Conservation (phyloP, 2,329 filamentous ascomycete species). For the Arthrinium puccinioides region DNA sequence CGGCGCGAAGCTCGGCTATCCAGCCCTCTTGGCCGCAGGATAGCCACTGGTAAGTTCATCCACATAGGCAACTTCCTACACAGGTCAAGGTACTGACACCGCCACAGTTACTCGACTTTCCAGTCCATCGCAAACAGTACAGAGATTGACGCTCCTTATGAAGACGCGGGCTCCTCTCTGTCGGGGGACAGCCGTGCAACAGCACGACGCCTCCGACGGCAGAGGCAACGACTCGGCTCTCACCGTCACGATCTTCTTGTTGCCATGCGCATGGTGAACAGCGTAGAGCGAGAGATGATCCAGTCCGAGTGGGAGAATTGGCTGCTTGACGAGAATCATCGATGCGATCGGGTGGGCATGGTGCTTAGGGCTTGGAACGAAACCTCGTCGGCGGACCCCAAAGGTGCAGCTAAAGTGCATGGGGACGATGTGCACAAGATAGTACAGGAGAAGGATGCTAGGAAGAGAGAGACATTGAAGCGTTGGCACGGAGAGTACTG, state of each 20-base stretch:
- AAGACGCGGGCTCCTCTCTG: constrained; percentile 42
- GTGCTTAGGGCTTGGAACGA: constrained; percentile 29
- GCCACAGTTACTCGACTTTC: constrained; percentile 52
- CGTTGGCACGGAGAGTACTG: constrained; percentile 48
- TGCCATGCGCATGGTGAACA: constrained; percentile 83
- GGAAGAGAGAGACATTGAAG: constrained; percentile 25
- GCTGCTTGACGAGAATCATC: constrained; percentile 69
- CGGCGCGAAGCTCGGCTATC: constrained; percentile 30
- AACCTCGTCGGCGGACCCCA: constrained; percentile 4
- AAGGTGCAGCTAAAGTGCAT: too few relatives aligned
- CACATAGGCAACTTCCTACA: not conserved
- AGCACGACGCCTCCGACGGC: constrained; percentile 62
- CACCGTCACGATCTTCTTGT: constrained; percentile 90
- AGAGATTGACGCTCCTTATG: constrained; percentile 49
- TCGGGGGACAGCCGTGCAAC: constrained; percentile 44
- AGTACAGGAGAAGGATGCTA: constrained; percentile 15
- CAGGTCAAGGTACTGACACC: not conserved
- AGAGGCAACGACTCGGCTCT: constrained; percentile 73
- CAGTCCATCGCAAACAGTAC: constrained; percentile 49
- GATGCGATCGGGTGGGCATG: constrained; percentile 58
- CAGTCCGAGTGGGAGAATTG: constrained; percentile 90
- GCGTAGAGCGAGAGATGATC: constrained; percentile 78
- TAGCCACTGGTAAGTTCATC: constrained; percentile 39
- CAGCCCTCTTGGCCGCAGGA: constrained; percentile 30
- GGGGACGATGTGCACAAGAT: constrained; percentile 22